Evolutionary conservation across 1,139 yeast genomes (phyloP).

Genomic region (Waltiozyma sp.): DNA sequence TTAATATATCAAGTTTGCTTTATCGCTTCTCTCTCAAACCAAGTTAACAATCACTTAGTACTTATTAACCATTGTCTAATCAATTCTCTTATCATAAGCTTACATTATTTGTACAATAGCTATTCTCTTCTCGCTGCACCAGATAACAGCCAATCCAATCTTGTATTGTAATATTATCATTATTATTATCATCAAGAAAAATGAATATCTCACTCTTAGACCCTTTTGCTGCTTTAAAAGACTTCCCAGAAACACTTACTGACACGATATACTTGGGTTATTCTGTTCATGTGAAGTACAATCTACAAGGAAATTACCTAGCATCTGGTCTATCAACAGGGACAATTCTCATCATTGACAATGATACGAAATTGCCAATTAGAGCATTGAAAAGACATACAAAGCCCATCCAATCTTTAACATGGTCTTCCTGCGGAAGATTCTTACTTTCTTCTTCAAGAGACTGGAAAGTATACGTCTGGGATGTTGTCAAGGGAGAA

Average conservation of each 20-base stretch:
- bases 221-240: slow-evolving; percentile 88
- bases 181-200: too few relatives aligned
- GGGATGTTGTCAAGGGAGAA: slow-evolving; percentile 54
- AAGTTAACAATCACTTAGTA: too few relatives aligned
- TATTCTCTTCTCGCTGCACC: too few relatives aligned
- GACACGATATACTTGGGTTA: slow-evolving; percentile 61
- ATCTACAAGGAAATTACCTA: slow-evolving; percentile 71
- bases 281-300: slow-evolving; percentile 65
- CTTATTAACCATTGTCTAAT: too few relatives aligned
- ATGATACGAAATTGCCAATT: slow-evolving; percentile 46
- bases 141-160: too few relatives aligned
- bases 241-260: slow-evolving; percentile 76
- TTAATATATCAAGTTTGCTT: too few relatives aligned
- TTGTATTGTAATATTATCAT: too few relatives aligned
- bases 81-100: too few relatives aligned
- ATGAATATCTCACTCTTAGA: slow-evolving; percentile 86
- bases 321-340: slow-evolving; percentile 86
- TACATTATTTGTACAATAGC: too few relatives aligned
- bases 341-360: slow-evolving; percentile 65
- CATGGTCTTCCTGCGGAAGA: slow-evolving; percentile 72
- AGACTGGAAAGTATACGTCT: slow-evolving; percentile 74
- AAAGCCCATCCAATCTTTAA: slow-evolving; percentile 62
- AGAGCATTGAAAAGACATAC: slow-evolving; percentile 51
- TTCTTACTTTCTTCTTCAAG: slow-evolving; percentile 65
- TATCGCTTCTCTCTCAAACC: too few relatives aligned